Evolutionary conservation across 306 rosid species (phyloP), one percentile per base, ranked within the genome.

Genomic region (Oxytropis ochrocephala): DNA sequence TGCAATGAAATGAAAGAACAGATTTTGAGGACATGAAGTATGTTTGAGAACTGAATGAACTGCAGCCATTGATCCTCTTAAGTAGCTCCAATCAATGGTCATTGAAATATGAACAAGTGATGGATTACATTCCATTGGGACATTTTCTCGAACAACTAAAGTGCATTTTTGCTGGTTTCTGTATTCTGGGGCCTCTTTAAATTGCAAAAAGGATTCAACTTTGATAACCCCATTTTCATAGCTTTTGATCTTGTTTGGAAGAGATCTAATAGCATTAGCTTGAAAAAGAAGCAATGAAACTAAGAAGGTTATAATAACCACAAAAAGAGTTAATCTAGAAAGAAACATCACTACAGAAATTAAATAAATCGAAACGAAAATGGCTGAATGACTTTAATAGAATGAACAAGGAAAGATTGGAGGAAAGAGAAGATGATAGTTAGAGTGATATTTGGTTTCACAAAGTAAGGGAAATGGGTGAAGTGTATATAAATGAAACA

Each of bases 1-100:
- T 42, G 92, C 85, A 55, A 91, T 70, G 83, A 94, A 87, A 44
- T 94, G 97, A 48, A 94, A 87, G 85, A 94, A 85, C 9, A 79
- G 42, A 58, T 85, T 88, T 50, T 88, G 89, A 5, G 98, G 98
- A 75, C 99, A 94, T 1, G 87, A 86, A 61, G 89, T 60, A 76
- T 91, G 92, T 51, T 71, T 82, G 60, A 91, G 87, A 75, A 91
- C 78, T 7, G 99, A 94, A 68, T 94, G 90, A 8, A 87, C 81
- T 3, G 97, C 93, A 17, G 99, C 97, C 2, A 94, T 50, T 3
- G 97, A 68, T 30, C 99, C 99, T 69, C 97, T 81, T 14, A 94
- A 58, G 68, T 94, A 94, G 61, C 77, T 85, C 53, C 78, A 75
- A 58, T 94, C 99, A 61, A 94, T 78, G 4, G 97, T 94, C 86